Conservation (phyloP, 768 basidiomycete species). For the Amanita molliuscula region DNA sequence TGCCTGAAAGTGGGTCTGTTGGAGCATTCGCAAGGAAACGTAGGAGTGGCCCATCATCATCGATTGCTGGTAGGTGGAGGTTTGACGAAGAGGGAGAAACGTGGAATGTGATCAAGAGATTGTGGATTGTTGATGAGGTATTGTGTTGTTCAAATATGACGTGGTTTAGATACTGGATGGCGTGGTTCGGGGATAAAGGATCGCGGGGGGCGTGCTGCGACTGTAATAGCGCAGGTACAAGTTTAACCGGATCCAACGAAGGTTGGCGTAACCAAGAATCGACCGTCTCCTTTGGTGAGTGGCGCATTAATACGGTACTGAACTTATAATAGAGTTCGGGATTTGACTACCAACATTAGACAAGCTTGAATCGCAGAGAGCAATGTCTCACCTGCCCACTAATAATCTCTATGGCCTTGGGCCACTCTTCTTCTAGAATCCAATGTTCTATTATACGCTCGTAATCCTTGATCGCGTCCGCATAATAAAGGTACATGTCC, state of each 20-base stretch:
- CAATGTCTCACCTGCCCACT: conserved; percentile 63
- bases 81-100: conserved; percentile 41
- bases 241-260: conserved; percentile 67
- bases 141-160: conserved; percentile 74
- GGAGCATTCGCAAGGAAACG: conserved; percentile 81
- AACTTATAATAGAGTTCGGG: conserved; percentile 91
- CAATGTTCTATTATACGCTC: conserved; percentile 85
- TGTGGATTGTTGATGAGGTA: conserved; percentile 83
- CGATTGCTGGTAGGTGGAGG: conserved; percentile 17
- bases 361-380: not conserved
- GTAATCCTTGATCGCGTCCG: conserved; percentile 70
- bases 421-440: conserved; percentile 89
- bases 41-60: conserved; percentile 67
- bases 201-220: conserved; percentile 66
- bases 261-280: conserved; percentile 87
- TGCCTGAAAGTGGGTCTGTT: conserved; percentile 68
- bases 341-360: conserved; percentile 40
- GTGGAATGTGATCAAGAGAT: conserved; percentile 85
- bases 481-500: conserved; percentile 88
- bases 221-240: conserved; percentile 84
- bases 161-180: conserved; percentile 81
- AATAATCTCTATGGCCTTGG: conserved; percentile 81
- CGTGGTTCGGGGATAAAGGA: conserved; percentile 71
- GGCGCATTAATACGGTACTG: conserved; percentile 76
- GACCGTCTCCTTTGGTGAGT: conserved; percentile 82